Evolutionary conservation across 176 grass and related monocot genomes (phyloP).

Genomic region (Zoysia pacifica): DNA sequence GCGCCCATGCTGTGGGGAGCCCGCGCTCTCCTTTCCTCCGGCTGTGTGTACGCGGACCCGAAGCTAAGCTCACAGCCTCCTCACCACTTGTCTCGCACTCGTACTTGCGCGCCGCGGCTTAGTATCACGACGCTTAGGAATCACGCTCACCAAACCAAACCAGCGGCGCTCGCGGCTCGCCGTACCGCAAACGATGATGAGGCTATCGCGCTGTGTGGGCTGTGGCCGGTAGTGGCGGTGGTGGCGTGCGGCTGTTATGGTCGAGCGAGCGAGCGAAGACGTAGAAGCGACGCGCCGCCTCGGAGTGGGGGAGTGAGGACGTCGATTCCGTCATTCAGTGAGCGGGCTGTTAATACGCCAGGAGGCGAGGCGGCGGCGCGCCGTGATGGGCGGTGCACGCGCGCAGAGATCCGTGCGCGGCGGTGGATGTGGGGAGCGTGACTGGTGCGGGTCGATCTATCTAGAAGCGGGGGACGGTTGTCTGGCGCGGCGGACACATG

Average conservation of each 20-base stretch:
- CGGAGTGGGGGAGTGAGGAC: not conserved
- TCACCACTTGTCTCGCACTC: not conserved
- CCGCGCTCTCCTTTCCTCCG: not conserved
- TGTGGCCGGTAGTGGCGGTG: slow-evolving; percentile 5
- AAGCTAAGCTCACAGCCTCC: not conserved
- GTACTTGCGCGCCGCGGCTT: not conserved
- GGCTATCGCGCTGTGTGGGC: not conserved
- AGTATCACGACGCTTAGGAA: not conserved
- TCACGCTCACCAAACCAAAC: not conserved
- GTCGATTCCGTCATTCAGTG: not conserved
- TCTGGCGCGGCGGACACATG: slow-evolving; percentile 16
- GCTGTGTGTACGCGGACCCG: not conserved
- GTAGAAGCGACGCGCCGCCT: slow-evolving; percentile 38
- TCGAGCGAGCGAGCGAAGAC: not conserved
- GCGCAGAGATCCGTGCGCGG: slow-evolving; percentile 27
- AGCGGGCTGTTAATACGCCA: not conserved
- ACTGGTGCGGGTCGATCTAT: not conserved
- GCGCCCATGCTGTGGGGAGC: slow-evolving; percentile 32
- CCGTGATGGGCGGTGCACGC: not conserved
- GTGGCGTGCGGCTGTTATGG: not conserved
- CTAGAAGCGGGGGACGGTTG: not conserved
- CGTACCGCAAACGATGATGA: slow-evolving; percentile 4
- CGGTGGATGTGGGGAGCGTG: not conserved
- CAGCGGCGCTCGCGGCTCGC: not conserved
- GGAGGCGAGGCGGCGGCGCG: slow-evolving; percentile 21